Percentiles rank a stretch among this genome's conserved stretches.
These are phyloP conservation scores for Hibiscus tridactylites DNA, from an alignment of 345 rosid genomes.

Conservation along the genomic window DNA sequence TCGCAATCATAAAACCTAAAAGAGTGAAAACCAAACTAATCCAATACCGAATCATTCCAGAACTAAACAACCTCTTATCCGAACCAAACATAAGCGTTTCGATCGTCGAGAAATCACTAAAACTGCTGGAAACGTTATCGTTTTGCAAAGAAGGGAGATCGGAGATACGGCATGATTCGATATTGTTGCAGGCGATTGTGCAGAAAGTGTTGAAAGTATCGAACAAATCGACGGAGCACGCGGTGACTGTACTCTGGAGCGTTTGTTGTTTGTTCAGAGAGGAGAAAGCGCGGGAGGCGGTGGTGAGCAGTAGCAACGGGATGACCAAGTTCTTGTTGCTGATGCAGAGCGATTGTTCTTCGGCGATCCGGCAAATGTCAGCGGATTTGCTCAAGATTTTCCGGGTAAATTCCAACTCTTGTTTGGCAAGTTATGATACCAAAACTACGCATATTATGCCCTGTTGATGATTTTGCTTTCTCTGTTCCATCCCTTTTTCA, in stretches of 20 bases:
- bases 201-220: neutral
- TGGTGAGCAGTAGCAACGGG: neutral
- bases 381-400: neutral
- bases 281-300: neutral
- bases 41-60: neutral
- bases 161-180: neutral
- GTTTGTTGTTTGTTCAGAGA: neutral
- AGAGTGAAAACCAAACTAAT: neutral
- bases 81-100: neutral
- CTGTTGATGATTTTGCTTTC: neutral
- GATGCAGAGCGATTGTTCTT: neutral
- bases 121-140: neutral
- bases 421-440: neutral
- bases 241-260: neutral
- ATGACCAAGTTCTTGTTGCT: neutral
- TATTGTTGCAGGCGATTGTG: neutral
- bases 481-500: too few species aligned
- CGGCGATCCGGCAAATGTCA: neutral
- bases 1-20: neutral
- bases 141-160: neutral
- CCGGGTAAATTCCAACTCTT: neutral
- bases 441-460: neutral
- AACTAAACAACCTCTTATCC: neutral
- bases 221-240: neutral
- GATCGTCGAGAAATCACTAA: neutral